Base-by-base conservation (phyloP, 2,329 filamentous ascomycete genomes). In the Raffaelea albimanens region DNA sequence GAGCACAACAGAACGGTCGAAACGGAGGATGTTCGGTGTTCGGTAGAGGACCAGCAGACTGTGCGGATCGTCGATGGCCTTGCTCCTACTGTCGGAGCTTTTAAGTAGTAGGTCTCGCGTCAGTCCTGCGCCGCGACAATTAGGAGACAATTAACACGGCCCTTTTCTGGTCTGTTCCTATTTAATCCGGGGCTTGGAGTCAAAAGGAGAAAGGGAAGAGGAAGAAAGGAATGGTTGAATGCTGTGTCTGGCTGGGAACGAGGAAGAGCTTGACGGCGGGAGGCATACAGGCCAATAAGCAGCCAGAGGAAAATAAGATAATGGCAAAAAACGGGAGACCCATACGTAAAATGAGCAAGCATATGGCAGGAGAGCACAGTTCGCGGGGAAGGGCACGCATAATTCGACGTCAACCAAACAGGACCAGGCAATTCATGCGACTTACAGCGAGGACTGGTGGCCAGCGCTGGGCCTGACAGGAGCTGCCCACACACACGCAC, bases 181-280 rank as follows among this genome's bases (percentile, higher is more conserved):
- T 29, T 25, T 16, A 19, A 23, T 23, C 25, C 25, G 25, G 25
- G 25, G 25, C 25, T 19, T 19, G 36, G 36, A 40, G 46, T 14
- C 23, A 33, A 21, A 39, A 47, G 14, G 40, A 9, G 5, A 39
- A 14, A 33, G 38, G 19, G 40, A 23, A 10, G 36, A 43, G 31
- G 45, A 25, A n/a, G 46, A 46, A 47, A 36, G 33, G 23, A 36
- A 39, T 19, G n/a, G 41, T 36, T 20, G 46, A 11, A 48, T 19
- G 42, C 22, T 10, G 33, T 39, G 23, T 19, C 25, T 7, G 25
- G 25, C 25, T 13, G 7, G 25, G 25, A 13, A 29, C 25, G 25
- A 13, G 25, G 13, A 13, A 7, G 25, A 13, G 25, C 25, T 29
- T 7, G 25, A 29, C 7, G 25, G 25, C 25, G 25, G 25, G 18